Percentiles rank a stretch among this genome's conserved stretches.
These are phyloP conservation scores for Cutaneotrichosporon sp. DNA, from an alignment of 1,284 basidiomycete species.

Conservation along the genomic window DNA sequence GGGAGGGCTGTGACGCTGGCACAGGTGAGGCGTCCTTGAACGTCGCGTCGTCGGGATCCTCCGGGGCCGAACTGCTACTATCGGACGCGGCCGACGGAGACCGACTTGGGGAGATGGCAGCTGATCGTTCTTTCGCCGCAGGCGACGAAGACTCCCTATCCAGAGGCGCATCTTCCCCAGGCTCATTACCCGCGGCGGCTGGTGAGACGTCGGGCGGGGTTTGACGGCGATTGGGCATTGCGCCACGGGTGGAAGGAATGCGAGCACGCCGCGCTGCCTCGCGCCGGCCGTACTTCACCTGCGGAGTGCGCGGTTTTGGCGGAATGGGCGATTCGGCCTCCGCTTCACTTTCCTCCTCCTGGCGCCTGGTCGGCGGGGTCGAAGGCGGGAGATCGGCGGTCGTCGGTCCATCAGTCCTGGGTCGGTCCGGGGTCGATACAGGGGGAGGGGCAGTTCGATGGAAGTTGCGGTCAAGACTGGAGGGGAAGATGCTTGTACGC, in stretches of 20 bases:
- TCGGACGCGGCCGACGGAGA: background rate
- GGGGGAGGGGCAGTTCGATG: background rate
- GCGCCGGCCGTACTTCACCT: slow-evolving; percentile 5
- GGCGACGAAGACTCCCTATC: too few relatives aligned
- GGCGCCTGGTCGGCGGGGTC: too few relatives aligned
- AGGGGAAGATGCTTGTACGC: background rate
- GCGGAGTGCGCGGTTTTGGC: background rate
- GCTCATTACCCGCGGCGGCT: background rate
- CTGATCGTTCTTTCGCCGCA: background rate
- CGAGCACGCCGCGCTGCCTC: too few relatives aligned
- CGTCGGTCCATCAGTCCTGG: background rate
- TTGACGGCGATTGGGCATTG: background rate
- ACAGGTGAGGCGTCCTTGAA: background rate
- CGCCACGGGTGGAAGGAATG: background rate
- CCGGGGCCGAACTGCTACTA: slow-evolving; percentile 16
- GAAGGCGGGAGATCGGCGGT: too few relatives aligned
- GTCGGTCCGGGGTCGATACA: background rate
- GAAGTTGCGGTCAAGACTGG: too few relatives aligned
- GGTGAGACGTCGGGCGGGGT: background rate
- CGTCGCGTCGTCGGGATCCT: slow-evolving; percentile 25
- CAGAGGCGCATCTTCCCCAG: background rate
- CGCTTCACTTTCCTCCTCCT: too few relatives aligned
- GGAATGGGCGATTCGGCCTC: too few relatives aligned
- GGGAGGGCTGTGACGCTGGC: background rate
- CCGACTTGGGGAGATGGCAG: background rate